These are phyloP conservation scores for Kodamaea hsintzibuensis DNA, from an alignment of 805 yeast species.

Conservation along the genomic window DNA sequence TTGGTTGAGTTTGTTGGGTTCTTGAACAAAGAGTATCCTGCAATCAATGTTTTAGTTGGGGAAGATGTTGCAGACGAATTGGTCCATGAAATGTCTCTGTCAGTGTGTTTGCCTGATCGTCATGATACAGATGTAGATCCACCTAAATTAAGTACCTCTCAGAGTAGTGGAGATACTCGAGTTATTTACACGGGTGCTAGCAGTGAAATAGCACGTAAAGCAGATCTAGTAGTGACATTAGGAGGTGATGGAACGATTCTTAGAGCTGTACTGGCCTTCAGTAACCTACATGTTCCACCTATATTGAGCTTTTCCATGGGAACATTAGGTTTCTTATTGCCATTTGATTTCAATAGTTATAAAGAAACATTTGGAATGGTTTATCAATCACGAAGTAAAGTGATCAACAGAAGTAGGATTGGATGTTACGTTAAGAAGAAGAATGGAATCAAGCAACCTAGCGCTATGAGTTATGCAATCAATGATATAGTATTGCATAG, in stretches of 20 bases:
- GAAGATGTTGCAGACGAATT: conserved; percentile 76
- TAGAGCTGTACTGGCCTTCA: conserved; percentile 78
- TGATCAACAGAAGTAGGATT: conserved; percentile 73
- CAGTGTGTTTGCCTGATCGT: conserved; percentile 2
- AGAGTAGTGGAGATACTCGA: neutral
- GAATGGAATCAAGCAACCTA: conserved; percentile 17
- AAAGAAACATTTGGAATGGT: conserved; percentile 63
- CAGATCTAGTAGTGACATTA: conserved; percentile 80
- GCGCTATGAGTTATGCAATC: conserved; percentile 71
- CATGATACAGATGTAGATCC: neutral
- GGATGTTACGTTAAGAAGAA: conserved; percentile 63
- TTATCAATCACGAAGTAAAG: conserved; percentile 66
- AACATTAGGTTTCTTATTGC: conserved; percentile 84
- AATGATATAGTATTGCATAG: conserved; percentile 88
- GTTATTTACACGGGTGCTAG: conserved; percentile 57
- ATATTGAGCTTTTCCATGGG: conserved; percentile 87
- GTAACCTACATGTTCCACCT: conserved; percentile 78
- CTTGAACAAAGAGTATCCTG: conserved; percentile 62
- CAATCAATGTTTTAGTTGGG: conserved; percentile 74
- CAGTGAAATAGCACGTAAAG: conserved; percentile 57
- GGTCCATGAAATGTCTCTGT: conserved; percentile 18
- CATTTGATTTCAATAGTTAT: conserved; percentile 74
- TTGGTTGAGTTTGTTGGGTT: conserved; percentile 65
- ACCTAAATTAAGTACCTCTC: neutral
- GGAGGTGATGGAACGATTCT: conserved; percentile 98